Evolutionary conservation across 495 filamentous ascomycete genomes (phyloP).

Genomic region (Hamigera avellanea): DNA sequence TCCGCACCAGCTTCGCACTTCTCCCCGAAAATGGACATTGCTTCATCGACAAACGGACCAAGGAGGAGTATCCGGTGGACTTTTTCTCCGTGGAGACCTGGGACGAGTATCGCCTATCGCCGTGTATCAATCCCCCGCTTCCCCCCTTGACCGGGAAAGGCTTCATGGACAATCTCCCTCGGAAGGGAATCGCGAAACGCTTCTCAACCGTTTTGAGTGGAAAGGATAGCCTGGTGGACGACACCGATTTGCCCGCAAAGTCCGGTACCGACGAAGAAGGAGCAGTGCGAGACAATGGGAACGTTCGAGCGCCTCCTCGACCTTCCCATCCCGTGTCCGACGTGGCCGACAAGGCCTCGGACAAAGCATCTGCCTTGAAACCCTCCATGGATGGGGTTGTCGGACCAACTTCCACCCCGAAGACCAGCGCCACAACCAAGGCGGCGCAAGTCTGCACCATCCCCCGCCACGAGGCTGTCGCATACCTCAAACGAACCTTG

Average conservation of each 20-base stretch:
- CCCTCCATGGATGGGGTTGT: constrained; percentile 26
- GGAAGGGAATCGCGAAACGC: constrained; percentile 20
- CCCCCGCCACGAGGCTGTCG: constrained; percentile 41
- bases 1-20: constrained; percentile 76
- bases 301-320: too few species aligned
- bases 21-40: constrained; percentile 82
- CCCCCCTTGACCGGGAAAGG: constrained; percentile 26
- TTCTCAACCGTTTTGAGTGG: constrained; percentile 22
- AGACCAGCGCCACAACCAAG: constrained; percentile 16
- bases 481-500: constrained; percentile 71
- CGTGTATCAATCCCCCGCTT: constrained; percentile 56
- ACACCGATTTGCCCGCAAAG: constrained; percentile 2
- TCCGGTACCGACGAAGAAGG: not conserved
- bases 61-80: constrained; percentile 70
- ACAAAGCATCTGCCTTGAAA: constrained; percentile 5
- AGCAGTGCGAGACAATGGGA: too few species aligned
- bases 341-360: not conserved
- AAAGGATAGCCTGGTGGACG: constrained; percentile 10
- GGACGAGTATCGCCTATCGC: constrained; percentile 68
- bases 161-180: constrained; percentile 36
- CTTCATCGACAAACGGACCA: constrained; percentile 74
- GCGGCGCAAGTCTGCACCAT: constrained; percentile 34
- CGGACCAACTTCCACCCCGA: constrained; percentile 19
- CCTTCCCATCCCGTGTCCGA: too few species aligned
- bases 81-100: constrained; percentile 76